Base-by-base conservation (phyloP, 352 stramenopile species). In the Blastocystis sp. region DNA sequence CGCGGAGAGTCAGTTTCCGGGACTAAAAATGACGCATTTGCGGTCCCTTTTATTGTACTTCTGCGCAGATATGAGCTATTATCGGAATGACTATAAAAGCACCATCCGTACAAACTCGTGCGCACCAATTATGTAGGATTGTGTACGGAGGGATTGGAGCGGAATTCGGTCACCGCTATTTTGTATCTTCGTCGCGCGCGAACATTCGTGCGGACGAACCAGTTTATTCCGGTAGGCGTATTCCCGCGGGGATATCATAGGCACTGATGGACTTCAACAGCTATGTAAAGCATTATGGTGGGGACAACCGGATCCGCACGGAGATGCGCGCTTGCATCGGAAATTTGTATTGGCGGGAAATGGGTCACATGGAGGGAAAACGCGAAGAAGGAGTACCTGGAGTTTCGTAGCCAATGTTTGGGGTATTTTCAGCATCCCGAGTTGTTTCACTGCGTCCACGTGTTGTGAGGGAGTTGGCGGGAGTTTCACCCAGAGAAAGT, bases 61-160 rank as follows among this genome's bases (percentile, higher is more conserved):
- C 29, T 81, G 69, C 42, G 48, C 44, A 59, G 69, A 81, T 40
- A 42, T 81, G 46, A 38, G 42, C 29, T 81, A 81, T 61, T 81
- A 81, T 61, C 27, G 32, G 0, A 81, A 81, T 61, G 24, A 57
- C 18, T 81, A 49, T 32, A 32, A 64, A 16, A 57, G 63, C 1
- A 40, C 69, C 8, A 46, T 81, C 8, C 6, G 69, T 81, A 9
- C 6, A 0, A 1, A 32, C 16, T 81, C 21, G 27, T 29, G 0
- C 3, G 14, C 0, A 11, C 34, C 63, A 48, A 18, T 38, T 16
- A 11, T 1, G n/a, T 81, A 81, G 69, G 11, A 2, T 81, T 65
- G 11, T 81, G 69, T 38, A 21, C 14, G 14, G 21, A 40, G 36
- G 69, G 69, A 21, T 27, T 81, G 21, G 21, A 57, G 4, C 8